Evolutionary conservation across 2,329 filamentous ascomycete species (phyloP).

Genomic region (Shiraia bambusicola): DNA sequence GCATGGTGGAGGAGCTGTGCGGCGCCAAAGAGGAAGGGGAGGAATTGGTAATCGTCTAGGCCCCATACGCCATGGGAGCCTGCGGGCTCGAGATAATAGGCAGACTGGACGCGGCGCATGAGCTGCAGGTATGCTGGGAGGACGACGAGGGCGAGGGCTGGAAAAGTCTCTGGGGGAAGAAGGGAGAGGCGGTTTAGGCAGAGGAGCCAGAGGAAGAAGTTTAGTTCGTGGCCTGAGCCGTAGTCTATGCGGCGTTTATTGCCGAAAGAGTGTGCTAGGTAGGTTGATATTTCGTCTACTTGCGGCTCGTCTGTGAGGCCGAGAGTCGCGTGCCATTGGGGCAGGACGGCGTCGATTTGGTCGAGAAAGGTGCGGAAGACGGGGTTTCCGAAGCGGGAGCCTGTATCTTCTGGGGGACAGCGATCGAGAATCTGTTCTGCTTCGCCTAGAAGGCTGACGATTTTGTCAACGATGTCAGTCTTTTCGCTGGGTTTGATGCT

Average conservation of each 20-base stretch:
- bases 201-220: slow-evolving; percentile 96
- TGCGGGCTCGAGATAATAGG: slow-evolving; percentile 90
- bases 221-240: slow-evolving; percentile 94
- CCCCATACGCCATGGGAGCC: slow-evolving; percentile 57
- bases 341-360: slow-evolving; percentile 52
- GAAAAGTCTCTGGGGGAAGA: slow-evolving; percentile 67
- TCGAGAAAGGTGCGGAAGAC: slow-evolving; percentile 83
- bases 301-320: slow-evolving; percentile 56
- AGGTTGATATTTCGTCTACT: slow-evolving; percentile 72
- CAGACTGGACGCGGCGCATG: slow-evolving; percentile 85
- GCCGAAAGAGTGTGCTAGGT: slow-evolving; percentile 81
- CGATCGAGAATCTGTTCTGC: slow-evolving; percentile 66
- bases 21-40: slow-evolving; percentile 55
- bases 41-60: slow-evolving; percentile 56
- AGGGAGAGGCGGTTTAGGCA: slow-evolving; percentile 80
- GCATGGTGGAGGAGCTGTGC: slow-evolving; percentile 65
- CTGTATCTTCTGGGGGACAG: slow-evolving; percentile 81
- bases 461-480: slow-evolving; percentile 61
- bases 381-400: slow-evolving; percentile 92
- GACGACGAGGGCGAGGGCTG: slow-evolving; percentile 71
- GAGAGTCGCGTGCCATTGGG: slow-evolving; percentile 66
- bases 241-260: slow-evolving; percentile 85
- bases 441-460: slow-evolving; percentile 70
- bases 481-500: slow-evolving; percentile 59
- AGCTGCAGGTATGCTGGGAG: slow-evolving; percentile 80